These are phyloP conservation scores for Prunus fruticosa DNA, from an alignment of 306 rosid species.

Conservation along the genomic window DNA sequence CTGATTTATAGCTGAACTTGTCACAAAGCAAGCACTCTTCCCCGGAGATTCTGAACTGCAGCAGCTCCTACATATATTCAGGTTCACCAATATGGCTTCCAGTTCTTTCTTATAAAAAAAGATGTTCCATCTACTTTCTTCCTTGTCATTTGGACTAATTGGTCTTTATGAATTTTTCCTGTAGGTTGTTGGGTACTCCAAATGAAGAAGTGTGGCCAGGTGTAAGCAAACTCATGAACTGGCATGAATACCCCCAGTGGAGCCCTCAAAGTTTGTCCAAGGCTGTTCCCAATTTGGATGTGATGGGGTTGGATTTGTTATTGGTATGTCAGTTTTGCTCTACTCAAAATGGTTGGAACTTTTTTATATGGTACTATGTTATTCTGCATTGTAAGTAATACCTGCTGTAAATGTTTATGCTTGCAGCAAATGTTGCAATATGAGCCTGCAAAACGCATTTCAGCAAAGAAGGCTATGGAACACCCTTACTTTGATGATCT, in stretches of 20 bases:
- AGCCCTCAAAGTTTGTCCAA: constrained; percentile 57
- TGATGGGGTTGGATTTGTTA: constrained; percentile 60
- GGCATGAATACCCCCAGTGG: constrained; percentile 99
- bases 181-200: constrained; percentile 89
- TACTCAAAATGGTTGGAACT: background rate
- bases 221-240: constrained; percentile 80
- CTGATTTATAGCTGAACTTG: constrained; percentile 66
- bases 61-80: constrained; percentile 95
- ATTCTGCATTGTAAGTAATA: background rate
- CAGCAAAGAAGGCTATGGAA: constrained; percentile 95
- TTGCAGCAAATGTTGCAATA: constrained; percentile 83
- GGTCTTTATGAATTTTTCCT: background rate
- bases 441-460: constrained; percentile 67
- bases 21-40: constrained; percentile 81
- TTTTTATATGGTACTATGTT: background rate
- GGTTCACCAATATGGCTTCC: constrained; percentile 28
- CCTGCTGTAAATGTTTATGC: background rate
- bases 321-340: constrained; percentile 34
- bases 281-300: constrained; percentile 71
- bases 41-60: constrained; percentile 97
- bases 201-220: constrained; percentile 94
- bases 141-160: background rate
- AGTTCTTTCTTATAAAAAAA: background rate
- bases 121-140: background rate
- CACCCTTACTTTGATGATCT: constrained; percentile 73